Percentiles rank a stretch among this genome's conserved stretches.
These are phyloP conservation scores for Mortierella sp. DNA, from an alignment of 371 early-diverging fungal species.

Conservation along the genomic window DNA sequence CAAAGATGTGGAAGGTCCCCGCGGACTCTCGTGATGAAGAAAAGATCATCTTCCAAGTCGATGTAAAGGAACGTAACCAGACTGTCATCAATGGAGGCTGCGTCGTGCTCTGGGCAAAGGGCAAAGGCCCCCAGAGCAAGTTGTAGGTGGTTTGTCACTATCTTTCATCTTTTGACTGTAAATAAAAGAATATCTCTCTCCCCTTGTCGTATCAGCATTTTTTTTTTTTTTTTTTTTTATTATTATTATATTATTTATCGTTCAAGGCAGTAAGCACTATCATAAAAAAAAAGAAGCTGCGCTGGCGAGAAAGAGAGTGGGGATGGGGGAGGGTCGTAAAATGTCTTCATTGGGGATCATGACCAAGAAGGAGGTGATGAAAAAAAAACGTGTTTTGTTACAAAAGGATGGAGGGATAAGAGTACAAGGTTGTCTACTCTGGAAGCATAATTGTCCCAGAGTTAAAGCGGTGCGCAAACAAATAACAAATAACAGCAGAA, in stretches of 20 bases:
- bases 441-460: slow-evolving; percentile 41
- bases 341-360: slow-evolving; percentile 4
- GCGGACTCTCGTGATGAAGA: slow-evolving; percentile 55
- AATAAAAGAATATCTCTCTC: background rate
- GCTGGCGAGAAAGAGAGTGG: background rate
- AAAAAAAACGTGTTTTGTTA: slow-evolving; percentile 19
- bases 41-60: slow-evolving; percentile 65
- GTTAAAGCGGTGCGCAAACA: slow-evolving; percentile 6
- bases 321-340: background rate
- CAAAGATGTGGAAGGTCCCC: slow-evolving; percentile 76
- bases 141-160: slow-evolving; percentile 4
- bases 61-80: slow-evolving; percentile 64
- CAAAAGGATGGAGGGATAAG: slow-evolving; percentile 15
- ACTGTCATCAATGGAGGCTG: slow-evolving; percentile 64
- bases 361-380: slow-evolving; percentile 2
- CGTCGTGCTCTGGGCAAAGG: slow-evolving; percentile 52
- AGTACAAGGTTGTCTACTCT: slow-evolving; percentile 24
- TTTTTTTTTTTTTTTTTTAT: slow-evolving; percentile 8
- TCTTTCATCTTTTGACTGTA: background rate
- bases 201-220: too few relatives aligned
- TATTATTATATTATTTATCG: background rate
- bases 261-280: background rate
- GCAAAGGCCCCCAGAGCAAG: slow-evolving; percentile 40
- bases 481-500: slow-evolving; percentile 8
- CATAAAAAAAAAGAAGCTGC: background rate